Evolutionary conservation across 2,329 filamentous ascomycete species (phyloP).

Genomic region (Aspergillus novoparasiticus): DNA sequence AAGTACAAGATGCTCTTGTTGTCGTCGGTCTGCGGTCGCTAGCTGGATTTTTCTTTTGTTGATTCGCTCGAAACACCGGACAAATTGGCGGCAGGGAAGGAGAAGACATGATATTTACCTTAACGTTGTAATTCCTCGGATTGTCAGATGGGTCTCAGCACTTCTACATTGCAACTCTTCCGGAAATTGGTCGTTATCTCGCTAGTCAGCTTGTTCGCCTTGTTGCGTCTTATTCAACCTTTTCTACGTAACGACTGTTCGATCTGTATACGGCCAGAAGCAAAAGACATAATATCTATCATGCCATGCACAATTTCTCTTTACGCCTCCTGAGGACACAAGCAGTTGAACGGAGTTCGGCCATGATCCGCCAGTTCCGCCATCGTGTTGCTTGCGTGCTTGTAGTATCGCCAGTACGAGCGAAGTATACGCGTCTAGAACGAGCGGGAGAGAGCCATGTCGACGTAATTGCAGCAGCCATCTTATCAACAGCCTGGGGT

Average conservation of each 20-base stretch:
- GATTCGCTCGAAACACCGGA: slow-evolving; percentile 42
- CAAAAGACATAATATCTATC: slow-evolving; percentile 21
- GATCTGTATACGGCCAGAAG: slow-evolving; percentile 41
- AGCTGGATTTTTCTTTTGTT: slow-evolving; percentile 43
- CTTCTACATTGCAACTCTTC: slow-evolving; percentile 39
- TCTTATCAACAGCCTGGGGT: neutral
- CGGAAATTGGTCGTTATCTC: slow-evolving; percentile 42
- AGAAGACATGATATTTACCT: slow-evolving; percentile 30
- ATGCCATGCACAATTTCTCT: slow-evolving; percentile 18
- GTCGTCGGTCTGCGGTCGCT: slow-evolving; percentile 40
- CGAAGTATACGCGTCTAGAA: neutral
- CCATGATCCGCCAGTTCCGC: slow-evolving; percentile 21
- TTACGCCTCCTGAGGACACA: slow-evolving; percentile 11
- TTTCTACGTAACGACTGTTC: slow-evolving; percentile 45
- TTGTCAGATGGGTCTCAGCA: slow-evolving; percentile 47
- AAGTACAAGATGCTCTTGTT: slow-evolving; percentile 28
- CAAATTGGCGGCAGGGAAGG: slow-evolving; percentile 45
- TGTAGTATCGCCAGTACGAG: slow-evolving; percentile 26
- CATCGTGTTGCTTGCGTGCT: slow-evolving; percentile 21
- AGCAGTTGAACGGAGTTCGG: slow-evolving; percentile 20
- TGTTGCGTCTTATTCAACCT: slow-evolving; percentile 38
- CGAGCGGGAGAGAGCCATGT: neutral
- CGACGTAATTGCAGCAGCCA: neutral
- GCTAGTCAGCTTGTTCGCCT: slow-evolving; percentile 45
- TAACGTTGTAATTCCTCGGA: slow-evolving; percentile 50